Evolutionary conservation across 1,139 yeast genomes (phyloP).

Genomic region (Zygotorulaspora mrakii): DNA sequence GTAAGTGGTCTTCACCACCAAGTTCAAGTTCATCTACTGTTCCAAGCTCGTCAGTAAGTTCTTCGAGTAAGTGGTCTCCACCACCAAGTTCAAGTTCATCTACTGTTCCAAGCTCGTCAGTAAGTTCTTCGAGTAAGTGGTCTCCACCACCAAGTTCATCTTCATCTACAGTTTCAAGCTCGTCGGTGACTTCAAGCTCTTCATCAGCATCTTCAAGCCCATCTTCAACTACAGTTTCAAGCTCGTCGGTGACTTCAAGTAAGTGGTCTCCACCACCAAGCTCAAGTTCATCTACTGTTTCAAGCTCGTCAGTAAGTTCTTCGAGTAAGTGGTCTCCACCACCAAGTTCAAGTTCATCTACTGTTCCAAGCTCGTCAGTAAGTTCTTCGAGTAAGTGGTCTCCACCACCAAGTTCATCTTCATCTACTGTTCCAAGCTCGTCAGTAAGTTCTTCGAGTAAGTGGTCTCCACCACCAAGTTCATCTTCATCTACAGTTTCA

Average conservation of each 20-base stretch:
- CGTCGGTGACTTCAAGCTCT: conserved; percentile 1
- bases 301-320: not conserved
- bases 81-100: not conserved
- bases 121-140: not conserved
- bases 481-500: not conserved
- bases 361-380: not conserved
- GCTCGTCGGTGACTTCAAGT: not conserved
- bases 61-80: too few relatives aligned
- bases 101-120: not conserved
- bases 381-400: not conserved
- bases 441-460: not conserved
- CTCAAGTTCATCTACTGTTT: not conserved
- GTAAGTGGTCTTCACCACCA: not conserved
- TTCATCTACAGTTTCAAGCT: not conserved
- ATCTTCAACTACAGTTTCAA: conserved; percentile 1
- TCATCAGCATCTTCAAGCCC: conserved; percentile 2
- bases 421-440: not conserved
- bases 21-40: not conserved
- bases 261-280: not conserved
- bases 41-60: conserved; percentile 1
- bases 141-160: too few relatives aligned
- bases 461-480: not conserved
- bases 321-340: not conserved
- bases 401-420: not conserved
- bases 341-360: not conserved